Evolutionary conservation across 306 rosid species (phyloP).

Genomic region (Cucumis melo): DNA sequence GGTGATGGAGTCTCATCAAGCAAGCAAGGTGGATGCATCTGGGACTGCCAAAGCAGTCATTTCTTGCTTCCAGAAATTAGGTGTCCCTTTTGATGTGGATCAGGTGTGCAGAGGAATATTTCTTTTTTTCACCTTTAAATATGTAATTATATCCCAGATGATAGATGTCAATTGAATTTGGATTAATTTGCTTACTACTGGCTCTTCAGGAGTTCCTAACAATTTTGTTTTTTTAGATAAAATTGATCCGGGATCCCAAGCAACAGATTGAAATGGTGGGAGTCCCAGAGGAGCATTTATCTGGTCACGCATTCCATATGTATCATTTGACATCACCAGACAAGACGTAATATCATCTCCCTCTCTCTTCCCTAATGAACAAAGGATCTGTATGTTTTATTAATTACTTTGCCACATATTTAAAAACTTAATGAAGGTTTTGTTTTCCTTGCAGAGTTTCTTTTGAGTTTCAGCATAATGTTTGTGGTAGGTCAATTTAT

Average conservation of each 20-base stretch:
- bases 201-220: background rate
- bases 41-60: conserved; percentile 94
- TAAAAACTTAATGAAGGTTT: background rate
- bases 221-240: conserved; percentile 32
- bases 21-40: conserved; percentile 81
- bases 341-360: conserved; percentile 35
- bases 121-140: conserved; percentile 1
- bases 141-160: background rate
- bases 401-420: background rate
- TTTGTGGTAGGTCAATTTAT: conserved; percentile 89
- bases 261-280: conserved; percentile 77
- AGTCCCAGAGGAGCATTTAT: conserved; percentile 77
- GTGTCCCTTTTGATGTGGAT: conserved; percentile 59
- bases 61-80: conserved; percentile 76
- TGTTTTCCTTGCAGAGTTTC: conserved; percentile 51
- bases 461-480: conserved; percentile 93
- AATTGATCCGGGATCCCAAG: conserved; percentile 69
- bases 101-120: conserved; percentile 28
- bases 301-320: conserved; percentile 85
- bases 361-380: background rate
- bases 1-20: conserved; percentile 94
- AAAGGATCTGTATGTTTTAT: background rate
- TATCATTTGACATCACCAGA: conserved; percentile 82
- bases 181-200: background rate
- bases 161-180: background rate